A percentile compares a stretch with the other conserved stretches of the same genome.
These are phyloP conservation scores for Ogataea haglerorum DNA, from an alignment of 805 yeast species.

Conservation along the genomic window DNA sequence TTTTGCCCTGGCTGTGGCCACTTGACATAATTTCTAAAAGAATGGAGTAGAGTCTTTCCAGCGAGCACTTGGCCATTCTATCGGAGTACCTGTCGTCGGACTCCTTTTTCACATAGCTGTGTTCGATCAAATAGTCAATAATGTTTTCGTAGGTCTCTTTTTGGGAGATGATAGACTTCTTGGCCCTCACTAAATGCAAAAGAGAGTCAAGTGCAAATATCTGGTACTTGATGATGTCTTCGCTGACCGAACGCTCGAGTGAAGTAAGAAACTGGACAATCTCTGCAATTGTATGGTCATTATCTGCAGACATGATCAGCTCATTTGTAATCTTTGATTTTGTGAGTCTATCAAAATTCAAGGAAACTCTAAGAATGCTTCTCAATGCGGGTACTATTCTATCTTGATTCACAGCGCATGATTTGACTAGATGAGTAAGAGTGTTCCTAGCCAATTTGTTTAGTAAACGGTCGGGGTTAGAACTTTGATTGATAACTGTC, in stretches of 20 bases:
- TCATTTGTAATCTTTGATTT: constrained; percentile 63
- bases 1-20: constrained; percentile 29
- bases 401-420: constrained; percentile 35
- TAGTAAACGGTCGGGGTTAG: constrained; percentile 61
- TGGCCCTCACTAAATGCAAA: constrained; percentile 30
- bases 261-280: constrained; percentile 12
- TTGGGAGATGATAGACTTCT: constrained; percentile 14
- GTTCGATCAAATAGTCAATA: constrained; percentile 26
- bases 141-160: constrained; percentile 10
- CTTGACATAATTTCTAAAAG: constrained; percentile 39
- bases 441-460: constrained; percentile 62
- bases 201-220: constrained; percentile 28
- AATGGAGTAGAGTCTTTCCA: constrained; percentile 66
- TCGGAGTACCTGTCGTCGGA: constrained; percentile 19
- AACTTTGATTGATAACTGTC: constrained; percentile 70
- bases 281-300: constrained; percentile 10
- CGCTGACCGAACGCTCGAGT: constrained; percentile 16
- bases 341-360: constrained; percentile 74
- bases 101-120: constrained; percentile 20
- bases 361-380: constrained; percentile 47
- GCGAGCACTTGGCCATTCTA: constrained; percentile 42
- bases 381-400: constrained; percentile 29
- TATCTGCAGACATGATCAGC: constrained; percentile 30
- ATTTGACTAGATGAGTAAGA: constrained; percentile 40
- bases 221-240: constrained; percentile 23